Evolutionary conservation across 371 early-diverging fungal genomes (phyloP).

Genomic region (Amoeboaphelidium protococcarum): DNA sequence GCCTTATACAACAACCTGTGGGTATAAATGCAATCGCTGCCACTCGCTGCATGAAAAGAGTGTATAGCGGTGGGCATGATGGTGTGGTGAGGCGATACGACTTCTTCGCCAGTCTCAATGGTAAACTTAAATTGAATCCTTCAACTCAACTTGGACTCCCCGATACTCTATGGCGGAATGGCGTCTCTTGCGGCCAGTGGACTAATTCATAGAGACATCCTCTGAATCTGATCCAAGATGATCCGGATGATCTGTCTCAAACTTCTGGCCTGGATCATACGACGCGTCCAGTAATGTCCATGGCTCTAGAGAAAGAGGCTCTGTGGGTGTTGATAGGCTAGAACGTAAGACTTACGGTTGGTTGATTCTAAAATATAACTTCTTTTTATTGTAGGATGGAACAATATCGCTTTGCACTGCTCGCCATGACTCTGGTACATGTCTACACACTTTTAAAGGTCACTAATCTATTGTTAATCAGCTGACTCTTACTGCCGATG

Average conservation of each 20-base stretch:
- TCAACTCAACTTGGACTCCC: background rate
- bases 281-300: background rate
- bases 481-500: background rate
- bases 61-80: background rate
- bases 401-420: background rate
- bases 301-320: background rate
- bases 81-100: background rate
- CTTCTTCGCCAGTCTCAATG: background rate
- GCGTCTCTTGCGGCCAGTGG: background rate
- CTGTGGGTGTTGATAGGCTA: background rate
- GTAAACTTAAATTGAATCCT: background rate
- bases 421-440: background rate
- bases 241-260: too few species aligned
- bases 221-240: too few species aligned
- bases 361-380: too few species aligned
- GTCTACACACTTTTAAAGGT: background rate
- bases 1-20: background rate
- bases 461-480: background rate
- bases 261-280: too few species aligned
- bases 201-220: background rate
- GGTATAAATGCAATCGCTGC: background rate
- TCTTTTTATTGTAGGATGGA: background rate
- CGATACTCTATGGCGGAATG: background rate
- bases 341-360: too few species aligned
- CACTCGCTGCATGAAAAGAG: background rate